phyloP scores from a whole-genome alignment of 805 yeast genomes.

The Ogataea saltuana region DNA sequence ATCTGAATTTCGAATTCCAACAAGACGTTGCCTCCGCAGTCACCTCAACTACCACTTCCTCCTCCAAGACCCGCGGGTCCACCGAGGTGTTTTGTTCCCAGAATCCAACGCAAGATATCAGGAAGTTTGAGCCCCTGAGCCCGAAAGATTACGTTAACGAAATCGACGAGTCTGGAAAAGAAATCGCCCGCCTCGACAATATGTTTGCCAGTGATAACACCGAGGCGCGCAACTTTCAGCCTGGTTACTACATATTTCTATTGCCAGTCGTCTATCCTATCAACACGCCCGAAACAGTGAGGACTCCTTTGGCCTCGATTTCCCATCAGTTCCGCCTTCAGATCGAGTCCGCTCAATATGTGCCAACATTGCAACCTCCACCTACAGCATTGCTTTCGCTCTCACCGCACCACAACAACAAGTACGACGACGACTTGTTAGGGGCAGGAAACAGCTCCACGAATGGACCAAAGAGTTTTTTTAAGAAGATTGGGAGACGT shows the following conservation, averaged over 20 bases:
- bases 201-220: constrained; percentile 18
- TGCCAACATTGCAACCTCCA: constrained; percentile 33
- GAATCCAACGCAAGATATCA: constrained; percentile 30
- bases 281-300: constrained; percentile 61
- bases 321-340: constrained; percentile 44
- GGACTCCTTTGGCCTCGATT: constrained; percentile 51
- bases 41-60: constrained; percentile 14
- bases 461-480: constrained; percentile 20
- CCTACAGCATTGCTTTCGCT: constrained; percentile 37
- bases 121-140: constrained; percentile 24
- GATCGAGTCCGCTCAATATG: constrained; percentile 35
- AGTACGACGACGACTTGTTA: constrained; percentile 23
- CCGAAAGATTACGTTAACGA: constrained; percentile 30
- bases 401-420: constrained; percentile 33
- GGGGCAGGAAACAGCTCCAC: constrained; percentile 3
- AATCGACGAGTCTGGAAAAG: constrained; percentile 22
- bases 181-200: constrained; percentile 15
- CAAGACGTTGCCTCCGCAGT: constrained; percentile 23
- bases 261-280: constrained; percentile 64
- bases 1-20: constrained; percentile 19
- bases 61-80: constrained; percentile 12
- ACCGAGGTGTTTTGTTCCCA: constrained; percentile 23
- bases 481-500: constrained; percentile 29
- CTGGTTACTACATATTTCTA: constrained; percentile 72
- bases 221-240: constrained; percentile 37